phyloP scores from a whole-genome alignment of 495 filamentous ascomycete species.

The Penicillium turbatum region DNA sequence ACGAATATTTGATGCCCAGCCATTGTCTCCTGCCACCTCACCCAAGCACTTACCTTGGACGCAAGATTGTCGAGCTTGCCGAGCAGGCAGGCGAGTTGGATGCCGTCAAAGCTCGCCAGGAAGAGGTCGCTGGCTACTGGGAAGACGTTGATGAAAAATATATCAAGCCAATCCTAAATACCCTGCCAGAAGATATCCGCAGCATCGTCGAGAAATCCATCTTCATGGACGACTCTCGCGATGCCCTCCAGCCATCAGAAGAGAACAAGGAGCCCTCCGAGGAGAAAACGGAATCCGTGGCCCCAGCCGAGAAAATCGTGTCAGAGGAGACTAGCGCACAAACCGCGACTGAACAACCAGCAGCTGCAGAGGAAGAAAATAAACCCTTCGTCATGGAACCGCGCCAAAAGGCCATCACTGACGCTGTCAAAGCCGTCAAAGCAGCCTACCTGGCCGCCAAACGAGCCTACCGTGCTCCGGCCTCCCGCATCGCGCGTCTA shows the following conservation, averaged over 20 bases:
- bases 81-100: constrained; percentile 67
- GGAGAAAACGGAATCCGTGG: constrained; percentile 1
- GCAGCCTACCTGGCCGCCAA: constrained; percentile 72
- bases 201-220: constrained; percentile 39
- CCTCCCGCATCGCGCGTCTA: constrained; percentile 63
- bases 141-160: constrained; percentile 67
- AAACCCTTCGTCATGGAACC: constrained; percentile 23
- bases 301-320: constrained; percentile 8
- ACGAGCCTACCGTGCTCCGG: constrained; percentile 72
- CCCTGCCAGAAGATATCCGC: constrained; percentile 45
- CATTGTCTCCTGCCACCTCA: constrained; percentile 90
- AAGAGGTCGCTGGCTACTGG: constrained; percentile 79
- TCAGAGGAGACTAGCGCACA: constrained; percentile 15
- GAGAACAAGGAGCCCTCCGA: constrained; percentile 7
- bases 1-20: constrained; percentile 93
- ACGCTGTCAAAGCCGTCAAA: constrained; percentile 70
- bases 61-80: constrained; percentile 67
- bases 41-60: constrained; percentile 76
- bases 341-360: neutral
- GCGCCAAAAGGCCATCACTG: constrained; percentile 40
- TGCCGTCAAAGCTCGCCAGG: constrained; percentile 61
- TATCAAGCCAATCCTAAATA: constrained; percentile 67
- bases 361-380: neutral
- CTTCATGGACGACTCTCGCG: constrained; percentile 25
- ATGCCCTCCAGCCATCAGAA: constrained; percentile 10